Percentiles rank a stretch among this genome's conserved stretches.
Conservation (phyloP, 2,329 filamentous ascomycete species). For the Mollisiaceae sp. region DNA sequence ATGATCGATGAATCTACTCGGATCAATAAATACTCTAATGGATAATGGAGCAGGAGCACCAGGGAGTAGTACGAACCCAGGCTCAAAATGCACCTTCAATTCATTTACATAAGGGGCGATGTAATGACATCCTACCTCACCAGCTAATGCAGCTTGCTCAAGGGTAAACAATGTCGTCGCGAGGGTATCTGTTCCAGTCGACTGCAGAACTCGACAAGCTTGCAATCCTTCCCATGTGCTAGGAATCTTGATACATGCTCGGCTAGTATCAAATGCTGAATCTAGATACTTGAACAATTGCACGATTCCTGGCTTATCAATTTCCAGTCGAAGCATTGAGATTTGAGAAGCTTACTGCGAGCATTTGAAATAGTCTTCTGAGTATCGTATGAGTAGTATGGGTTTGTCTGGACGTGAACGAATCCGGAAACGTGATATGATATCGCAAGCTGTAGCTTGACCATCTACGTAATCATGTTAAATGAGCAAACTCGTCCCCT, state of each 20-base stretch:
- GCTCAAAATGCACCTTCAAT: conserved; percentile 64
- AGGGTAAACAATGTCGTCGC: conserved; percentile 68
- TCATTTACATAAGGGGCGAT: conserved; percentile 72
- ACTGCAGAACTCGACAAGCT: conserved; percentile 60
- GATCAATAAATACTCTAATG: neutral
- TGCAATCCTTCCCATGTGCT: conserved; percentile 67
- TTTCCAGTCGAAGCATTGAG: neutral
- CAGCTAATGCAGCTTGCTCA: conserved; percentile 63
- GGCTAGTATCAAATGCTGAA: conserved; percentile 49
- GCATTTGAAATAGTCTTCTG: conserved; percentile 56
- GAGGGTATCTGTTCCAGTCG: conserved; percentile 60
- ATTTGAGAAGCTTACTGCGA: conserved; percentile 47
- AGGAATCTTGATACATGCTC: conserved; percentile 68
- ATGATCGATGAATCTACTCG: conserved; percentile 52
- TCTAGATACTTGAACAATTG: conserved; percentile 52
- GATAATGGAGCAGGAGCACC: too few species aligned
- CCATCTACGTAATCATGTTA: conserved; percentile 50
- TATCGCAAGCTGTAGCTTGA: conserved; percentile 58
- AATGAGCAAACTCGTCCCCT: neutral
- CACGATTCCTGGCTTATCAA: conserved; percentile 51
- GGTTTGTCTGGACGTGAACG: conserved; percentile 66
- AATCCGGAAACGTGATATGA: conserved; percentile 54
- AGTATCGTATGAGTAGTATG: conserved; percentile 57
- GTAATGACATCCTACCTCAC: conserved; percentile 62
- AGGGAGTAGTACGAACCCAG: conserved; percentile 45